Base-by-base conservation (phyloP, 371 early-diverging fungal genomes). In the Chytridium lagenaria region DNA sequence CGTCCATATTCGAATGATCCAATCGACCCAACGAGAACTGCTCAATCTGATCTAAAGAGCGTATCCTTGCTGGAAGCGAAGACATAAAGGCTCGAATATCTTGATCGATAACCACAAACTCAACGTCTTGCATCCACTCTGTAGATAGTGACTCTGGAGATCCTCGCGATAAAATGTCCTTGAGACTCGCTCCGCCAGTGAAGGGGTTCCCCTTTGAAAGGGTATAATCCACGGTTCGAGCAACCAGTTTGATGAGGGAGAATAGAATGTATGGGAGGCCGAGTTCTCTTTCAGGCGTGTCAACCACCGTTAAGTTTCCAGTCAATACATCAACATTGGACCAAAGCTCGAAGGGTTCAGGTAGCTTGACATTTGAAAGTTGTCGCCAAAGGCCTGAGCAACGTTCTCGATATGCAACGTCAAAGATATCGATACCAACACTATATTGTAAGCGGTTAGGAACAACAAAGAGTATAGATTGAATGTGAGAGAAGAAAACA, bases 371-470 rank as follows among this genome's bases (percentile, higher is more conserved):
- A 15, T 30, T 30, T 2, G 22, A 19, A 12, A 7, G 15, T 30
- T 37, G 3, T 2, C 37, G 39, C 66, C 66, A 66, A 10, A 66
- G 5, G 15, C 66, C 44, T 16, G 44, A 38, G 30, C 66, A 34
- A 1, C 30, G 5, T 44, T 66, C 66, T 15, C 44, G 38, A 37
- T 34, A 30, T 10, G 40, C 40, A 38, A 66, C 2, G 44, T 40
- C 44, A 26, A n/a, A 34, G 22, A 38, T 40, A 37, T 66, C 66
- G 10, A 38, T 22, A 12, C 44, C 44, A 44, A 44, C 44, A 52
- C 7, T 15, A 12, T 52, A 52, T 10, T 22, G 12, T 22, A 52
- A 22, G 12, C 55, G 55, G 19, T 26, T n/a, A 52, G 55, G 5
- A 15, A n/a, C 55, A 52, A n/a, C n/a, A n/a, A n/a, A n/a, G n/a